phyloP scores from a whole-genome alignment of 23 red algal species.

The Gracilaria domingensis region DNA sequence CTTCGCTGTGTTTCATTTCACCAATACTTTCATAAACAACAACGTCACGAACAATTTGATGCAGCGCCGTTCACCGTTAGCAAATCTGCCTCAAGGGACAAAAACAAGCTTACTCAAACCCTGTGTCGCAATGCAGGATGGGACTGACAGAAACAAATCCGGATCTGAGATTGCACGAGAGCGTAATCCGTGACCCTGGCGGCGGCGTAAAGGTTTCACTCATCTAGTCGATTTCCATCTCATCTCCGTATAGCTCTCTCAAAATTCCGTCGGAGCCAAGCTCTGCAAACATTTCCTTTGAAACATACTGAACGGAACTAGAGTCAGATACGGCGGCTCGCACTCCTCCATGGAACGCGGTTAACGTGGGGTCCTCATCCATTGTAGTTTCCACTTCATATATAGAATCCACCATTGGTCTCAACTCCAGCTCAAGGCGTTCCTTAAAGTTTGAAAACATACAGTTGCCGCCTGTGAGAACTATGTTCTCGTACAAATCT shows the following conservation, averaged over 20 bases:
- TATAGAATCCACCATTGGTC: slow-evolving; percentile 57
- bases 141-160: no score
- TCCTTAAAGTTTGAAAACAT: slow-evolving; percentile 66
- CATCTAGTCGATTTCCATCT: slow-evolving; percentile 20
- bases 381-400: slow-evolving; percentile 56
- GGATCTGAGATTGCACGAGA: not conserved
- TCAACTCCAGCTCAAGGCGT: slow-evolving; percentile 70
- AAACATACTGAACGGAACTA: slow-evolving; percentile 25
- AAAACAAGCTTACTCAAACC: no score
- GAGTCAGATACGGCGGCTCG: slow-evolving; percentile 3
- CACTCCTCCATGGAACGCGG: slow-evolving; percentile 54
- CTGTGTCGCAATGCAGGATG: no score
- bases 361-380: slow-evolving; percentile 54
- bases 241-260: slow-evolving; percentile 60
- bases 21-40: slow-evolving; percentile 8
- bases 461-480: slow-evolving; percentile 81
- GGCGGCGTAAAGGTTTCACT: not conserved
- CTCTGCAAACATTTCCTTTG: slow-evolving; percentile 65
- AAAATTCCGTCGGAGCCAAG: slow-evolving; percentile 51
- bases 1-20: not conserved
- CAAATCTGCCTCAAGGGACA: no score
- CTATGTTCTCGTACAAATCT: slow-evolving; percentile 75
- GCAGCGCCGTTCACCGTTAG: not conserved
- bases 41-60: not conserved
- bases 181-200: not conserved